phyloP scores from a whole-genome alignment of 2,329 filamentous ascomycete species.

The Colletotrichum camelliae region DNA sequence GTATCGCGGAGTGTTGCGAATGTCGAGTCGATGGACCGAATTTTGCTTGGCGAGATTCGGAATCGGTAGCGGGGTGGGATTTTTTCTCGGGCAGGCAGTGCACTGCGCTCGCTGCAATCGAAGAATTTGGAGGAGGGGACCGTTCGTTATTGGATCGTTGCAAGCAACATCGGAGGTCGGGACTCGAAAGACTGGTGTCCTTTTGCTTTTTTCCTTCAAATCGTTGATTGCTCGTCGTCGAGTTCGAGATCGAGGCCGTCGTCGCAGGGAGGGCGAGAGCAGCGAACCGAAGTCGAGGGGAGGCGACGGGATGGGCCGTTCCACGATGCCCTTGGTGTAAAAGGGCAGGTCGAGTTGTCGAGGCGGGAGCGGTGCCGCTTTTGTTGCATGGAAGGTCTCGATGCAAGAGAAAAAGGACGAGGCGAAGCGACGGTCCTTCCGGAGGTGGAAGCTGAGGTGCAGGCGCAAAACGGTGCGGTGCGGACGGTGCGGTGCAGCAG shows the following conservation, averaged over 20 bases:
- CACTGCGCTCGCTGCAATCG: neutral
- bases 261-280: neutral
- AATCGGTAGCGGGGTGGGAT: neutral
- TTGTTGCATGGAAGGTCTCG: conserved; percentile 16
- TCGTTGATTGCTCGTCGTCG: neutral
- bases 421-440: neutral
- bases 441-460: neutral
- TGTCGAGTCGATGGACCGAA: neutral
- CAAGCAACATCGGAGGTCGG: conserved; percentile 12
- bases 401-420: neutral
- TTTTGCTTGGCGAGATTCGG: conserved; percentile 1
- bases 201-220: neutral
- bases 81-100: neutral
- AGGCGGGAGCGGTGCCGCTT: conserved; percentile 13
- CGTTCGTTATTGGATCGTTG: conserved; percentile 18
- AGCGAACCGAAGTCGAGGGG: neutral
- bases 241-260: neutral
- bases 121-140: neutral
- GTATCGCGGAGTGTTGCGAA: neutral
- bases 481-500: conserved; percentile 11
- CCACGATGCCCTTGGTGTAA: conserved; percentile 11
- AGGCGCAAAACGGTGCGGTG: neutral
- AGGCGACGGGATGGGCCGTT: conserved; percentile 6
- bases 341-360: neutral
- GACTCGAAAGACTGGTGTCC: neutral